Base-by-base conservation (phyloP, 2,329 filamentous ascomycete genomes). In the Neophaeococcomyces mojaviensis region DNA sequence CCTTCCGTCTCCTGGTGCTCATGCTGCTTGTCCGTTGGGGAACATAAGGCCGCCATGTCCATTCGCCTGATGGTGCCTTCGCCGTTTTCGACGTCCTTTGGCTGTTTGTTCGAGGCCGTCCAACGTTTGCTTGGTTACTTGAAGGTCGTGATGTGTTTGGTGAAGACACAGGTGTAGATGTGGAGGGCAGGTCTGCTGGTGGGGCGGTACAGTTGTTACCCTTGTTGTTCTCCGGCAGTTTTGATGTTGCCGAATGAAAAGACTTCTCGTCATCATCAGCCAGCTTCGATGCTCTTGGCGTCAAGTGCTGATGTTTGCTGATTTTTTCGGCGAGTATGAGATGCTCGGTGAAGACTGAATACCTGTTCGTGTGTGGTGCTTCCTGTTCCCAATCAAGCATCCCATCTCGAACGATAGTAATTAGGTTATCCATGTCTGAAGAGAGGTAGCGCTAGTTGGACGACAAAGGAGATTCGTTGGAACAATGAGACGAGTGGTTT, bases 271-370 rank as follows among this genome's bases (percentile, higher is more conserved):
- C 40, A n/a, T 34, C 35, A 3, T 39, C 30, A 19, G 5, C n/a
- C 20, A 3, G 18, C n/a, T 8, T 13, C 15, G 32, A 44, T 10
- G 15, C 3, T 19, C 16, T 68, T 63, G 16, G 64, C 62, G n/a
- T 64, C 60, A 42, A 68, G 61, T 33, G 57, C 57, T 6, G 68
- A 65, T n/a, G 67, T 41, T 33, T 37, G 30, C 30, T 26, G 32
- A 37, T 30, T 22, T 31, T 37, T 22, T 42, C 18, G 24, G 31
- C 30, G 9, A 57, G 50, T 15, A 37, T 44, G 32, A 55, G 39
- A 53, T 79, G 76, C 40, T 77, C 78, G 3, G 71, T 70, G 59
- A 78, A 81, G 76, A 78, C 55, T 74, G 70, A 49, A 80, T 69
- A 46, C 77, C 72, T 77, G 81, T 49, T 36, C 18, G 28, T 36